A percentile compares a stretch with the other conserved stretches of the same genome.
These are phyloP conservation scores for Cladosporium phlei DNA, from an alignment of 2,329 filamentous ascomycete genomes.

Conservation along the genomic window DNA sequence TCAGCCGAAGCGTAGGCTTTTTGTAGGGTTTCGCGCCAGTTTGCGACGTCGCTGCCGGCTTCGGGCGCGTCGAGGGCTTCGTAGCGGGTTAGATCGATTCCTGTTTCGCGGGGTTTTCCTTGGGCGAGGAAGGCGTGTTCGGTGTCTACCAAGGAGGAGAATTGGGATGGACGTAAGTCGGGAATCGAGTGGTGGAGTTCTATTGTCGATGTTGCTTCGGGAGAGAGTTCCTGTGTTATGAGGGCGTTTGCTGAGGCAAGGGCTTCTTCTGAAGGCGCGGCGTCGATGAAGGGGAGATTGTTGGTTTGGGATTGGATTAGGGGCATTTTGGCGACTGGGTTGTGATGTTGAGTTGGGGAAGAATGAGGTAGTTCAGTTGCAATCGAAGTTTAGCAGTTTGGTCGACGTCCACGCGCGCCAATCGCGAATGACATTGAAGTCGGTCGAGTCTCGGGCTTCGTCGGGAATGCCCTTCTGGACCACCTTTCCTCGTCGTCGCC, in stretches of 20 bases:
- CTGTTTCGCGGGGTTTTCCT: conserved; percentile 42
- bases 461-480: too few relatives aligned
- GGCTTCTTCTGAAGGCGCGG: conserved; percentile 58
- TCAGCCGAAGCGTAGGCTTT: conserved; percentile 55
- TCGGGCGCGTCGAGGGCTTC: conserved; percentile 64
- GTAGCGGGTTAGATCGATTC: conserved; percentile 76
- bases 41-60: conserved; percentile 36
- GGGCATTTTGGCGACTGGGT: conserved; percentile 52
- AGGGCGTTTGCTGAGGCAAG: conserved; percentile 64
- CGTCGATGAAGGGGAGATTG: conserved; percentile 81
- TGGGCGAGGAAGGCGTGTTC: conserved; percentile 65
- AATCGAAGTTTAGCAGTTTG: too few relatives aligned
- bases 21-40: conserved; percentile 49
- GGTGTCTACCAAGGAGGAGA: conserved; percentile 61
- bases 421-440: too few relatives aligned
- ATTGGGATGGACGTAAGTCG: conserved; percentile 47
- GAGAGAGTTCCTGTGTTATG: conserved; percentile 61
- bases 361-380: too few relatives aligned
- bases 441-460: too few relatives aligned
- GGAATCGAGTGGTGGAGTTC: conserved; percentile 62
- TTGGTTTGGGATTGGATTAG: conserved; percentile 68
- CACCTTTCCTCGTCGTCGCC: too few relatives aligned
- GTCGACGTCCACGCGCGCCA: too few relatives aligned
- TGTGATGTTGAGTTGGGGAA: background rate
- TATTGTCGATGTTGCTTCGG: conserved; percentile 44